Evolutionary conservation across 2,329 filamentous ascomycete genomes (phyloP), one percentile per base, ranked within the genome.

Genomic region (Penicillium carneum): DNA sequence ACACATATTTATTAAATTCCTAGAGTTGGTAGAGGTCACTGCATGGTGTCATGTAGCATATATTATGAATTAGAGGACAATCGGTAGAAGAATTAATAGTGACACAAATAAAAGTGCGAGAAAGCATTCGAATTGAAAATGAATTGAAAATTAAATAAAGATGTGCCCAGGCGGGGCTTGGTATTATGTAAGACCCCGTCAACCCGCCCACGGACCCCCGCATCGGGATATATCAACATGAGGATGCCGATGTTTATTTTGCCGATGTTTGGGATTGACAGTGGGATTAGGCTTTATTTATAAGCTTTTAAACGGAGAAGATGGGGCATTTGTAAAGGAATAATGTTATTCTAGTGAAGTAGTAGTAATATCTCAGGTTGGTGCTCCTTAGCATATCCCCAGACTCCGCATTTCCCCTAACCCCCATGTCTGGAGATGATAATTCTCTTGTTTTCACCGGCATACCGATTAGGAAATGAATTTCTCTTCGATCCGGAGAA

Each of bases 331-430:
- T 45, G 42, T 41, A 18, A 18, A 18, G 29, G 10, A 39, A 9
- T 2, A 41, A 4, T n/a, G 43, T 29, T n/a, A 8, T 9, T 14
- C 12, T 6, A n/a, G 23, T 11, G 12, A 18, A 18, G 9, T 39
- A 4, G 41, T 16, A 26, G 42, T 29, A 16, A 55, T 20, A 14
- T 38, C 26, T 9, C 10, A 26, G n/a, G 16, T 41, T 33, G 34
- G 29, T 49, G 16, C 20, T 18, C 1, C 4, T 4, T 1, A 39
- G 26, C 9, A 34, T 39, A 31, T 59, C 9, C 33, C 34, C 42
- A 60, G 61, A 66, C 63, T 67, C 65, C 66, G 59, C 65, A 67
- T 63, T 64, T 69, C 52, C 64, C 63, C 63, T 56, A 29, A 39
- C 16, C 34, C 36, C 46, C 52, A 48, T 33, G 53, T 51, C 49